Conservation (phyloP, 345 rosid genomes). For the Jatropha curcas region DNA sequence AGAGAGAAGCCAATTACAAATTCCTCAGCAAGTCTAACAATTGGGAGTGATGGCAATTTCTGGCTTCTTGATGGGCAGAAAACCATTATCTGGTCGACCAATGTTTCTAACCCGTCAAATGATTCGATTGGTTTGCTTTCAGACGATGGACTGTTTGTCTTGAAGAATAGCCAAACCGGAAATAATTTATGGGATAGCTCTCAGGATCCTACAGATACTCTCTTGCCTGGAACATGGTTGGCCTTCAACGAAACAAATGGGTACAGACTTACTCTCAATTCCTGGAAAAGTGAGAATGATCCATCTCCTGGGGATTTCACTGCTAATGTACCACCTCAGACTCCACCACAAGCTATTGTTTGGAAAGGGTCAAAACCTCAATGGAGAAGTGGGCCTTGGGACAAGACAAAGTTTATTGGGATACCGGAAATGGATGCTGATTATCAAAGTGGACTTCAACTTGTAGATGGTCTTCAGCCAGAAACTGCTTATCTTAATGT, state of each 20-base stretch:
- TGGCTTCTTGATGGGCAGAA: slow-evolving; percentile 11
- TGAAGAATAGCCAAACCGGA: neutral
- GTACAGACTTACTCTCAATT: neutral
- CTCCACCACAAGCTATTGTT: slow-evolving; percentile 3
- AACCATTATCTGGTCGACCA: slow-evolving; percentile 1
- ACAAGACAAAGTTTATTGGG: slow-evolving; percentile 9
- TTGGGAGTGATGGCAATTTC: slow-evolving; percentile 14
- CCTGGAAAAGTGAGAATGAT: slow-evolving; percentile 9
- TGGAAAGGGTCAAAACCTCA: slow-evolving; percentile 12
- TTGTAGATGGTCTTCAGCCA: slow-evolving; percentile 9
- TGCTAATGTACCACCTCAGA: neutral
- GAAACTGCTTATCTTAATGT: slow-evolving; percentile 2
- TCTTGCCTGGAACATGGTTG: slow-evolving; percentile 9
- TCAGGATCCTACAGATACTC: slow-evolving; percentile 1
- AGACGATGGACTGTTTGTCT: neutral
- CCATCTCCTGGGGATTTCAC: slow-evolving; percentile 6
- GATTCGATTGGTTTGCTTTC: slow-evolving; percentile 9
- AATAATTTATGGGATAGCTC: neutral
- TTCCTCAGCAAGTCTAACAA: slow-evolving; percentile 11
- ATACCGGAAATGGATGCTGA: slow-evolving; percentile 17
- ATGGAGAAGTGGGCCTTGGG: slow-evolving; percentile 18
- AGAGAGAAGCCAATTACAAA: slow-evolving; percentile 3
- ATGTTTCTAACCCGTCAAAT: neutral
- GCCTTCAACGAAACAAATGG: slow-evolving; percentile 4
- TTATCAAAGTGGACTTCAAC: slow-evolving; percentile 12